Evolutionary conservation across 2,329 filamentous ascomycete species (phyloP).

Genomic region (Chaetomiaceae sp.): DNA sequence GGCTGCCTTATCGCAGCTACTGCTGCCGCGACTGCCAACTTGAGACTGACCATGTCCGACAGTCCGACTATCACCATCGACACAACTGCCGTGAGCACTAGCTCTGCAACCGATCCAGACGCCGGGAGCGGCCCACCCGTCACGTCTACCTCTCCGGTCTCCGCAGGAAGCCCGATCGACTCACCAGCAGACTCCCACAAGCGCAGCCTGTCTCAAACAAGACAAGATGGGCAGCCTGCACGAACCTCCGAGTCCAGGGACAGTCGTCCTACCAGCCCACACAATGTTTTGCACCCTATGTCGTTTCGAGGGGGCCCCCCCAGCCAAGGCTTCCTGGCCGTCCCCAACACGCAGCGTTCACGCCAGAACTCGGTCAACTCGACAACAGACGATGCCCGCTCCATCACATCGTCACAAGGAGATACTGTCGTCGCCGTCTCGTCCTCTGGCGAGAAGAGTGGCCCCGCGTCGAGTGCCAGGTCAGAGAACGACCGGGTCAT

Average conservation of each 20-base stretch:
- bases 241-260: conserved; percentile 60
- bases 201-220: conserved; percentile 25
- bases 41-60: conserved; percentile 14
- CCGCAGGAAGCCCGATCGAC: conserved; percentile 26
- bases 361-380: conserved; percentile 66
- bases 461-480: conserved; percentile 28
- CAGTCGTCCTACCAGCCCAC: conserved; percentile 63
- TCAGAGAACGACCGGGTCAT: conserved; percentile 51
- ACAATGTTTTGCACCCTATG: conserved; percentile 61
- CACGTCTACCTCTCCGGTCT: conserved; percentile 31
- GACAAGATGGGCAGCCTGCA: conserved; percentile 45
- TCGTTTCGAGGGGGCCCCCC: conserved; percentile 41
- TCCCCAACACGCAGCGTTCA: conserved; percentile 55
- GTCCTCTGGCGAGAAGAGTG: conserved; percentile 38
- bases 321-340: conserved; percentile 53
- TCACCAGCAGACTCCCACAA: conserved; percentile 22
- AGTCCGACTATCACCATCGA: conserved; percentile 52
- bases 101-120: conserved; percentile 27
- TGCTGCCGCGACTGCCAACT: conserved; percentile 4
- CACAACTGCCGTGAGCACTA: conserved; percentile 37
- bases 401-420: conserved; percentile 52
- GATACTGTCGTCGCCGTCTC: conserved; percentile 53
- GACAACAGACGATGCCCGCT: conserved; percentile 53
- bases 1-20: neutral
- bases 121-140: conserved; percentile 25